Evolutionary conservation across 208 protist genomes (phyloP).

Genomic region (Herpetomonas tarakana): DNA sequence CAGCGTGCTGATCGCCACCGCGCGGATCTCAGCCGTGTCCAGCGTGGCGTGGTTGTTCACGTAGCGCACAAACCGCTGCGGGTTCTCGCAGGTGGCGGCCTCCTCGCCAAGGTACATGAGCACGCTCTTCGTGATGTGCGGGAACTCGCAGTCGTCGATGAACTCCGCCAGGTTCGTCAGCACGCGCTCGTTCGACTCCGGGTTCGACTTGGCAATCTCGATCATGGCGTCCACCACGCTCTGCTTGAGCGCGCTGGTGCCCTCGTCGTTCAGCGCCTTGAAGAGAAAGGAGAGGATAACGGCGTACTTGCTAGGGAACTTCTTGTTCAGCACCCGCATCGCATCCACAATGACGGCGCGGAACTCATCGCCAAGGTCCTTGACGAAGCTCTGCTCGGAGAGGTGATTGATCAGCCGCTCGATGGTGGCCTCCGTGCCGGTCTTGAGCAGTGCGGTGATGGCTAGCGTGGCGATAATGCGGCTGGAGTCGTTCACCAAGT

Average conservation of each 20-base stretch:
- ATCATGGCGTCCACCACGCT: slow-evolving; percentile 96
- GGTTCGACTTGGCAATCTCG: slow-evolving; percentile 87
- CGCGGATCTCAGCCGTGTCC: slow-evolving; percentile 92
- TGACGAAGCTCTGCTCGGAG: slow-evolving; percentile 80
- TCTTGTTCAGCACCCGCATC: slow-evolving; percentile 92
- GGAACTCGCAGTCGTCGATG: slow-evolving; percentile 99
- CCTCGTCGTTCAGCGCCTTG: slow-evolving; percentile 82
- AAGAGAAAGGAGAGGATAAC: slow-evolving; percentile 92
- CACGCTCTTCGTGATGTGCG: slow-evolving; percentile 93
- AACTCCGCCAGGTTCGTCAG: slow-evolving; percentile 97
- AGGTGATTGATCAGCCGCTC: slow-evolving; percentile 98
- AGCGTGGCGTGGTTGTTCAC: slow-evolving; percentile 98
- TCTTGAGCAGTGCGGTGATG: slow-evolving; percentile 98
- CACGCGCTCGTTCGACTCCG: slow-evolving; percentile 87
- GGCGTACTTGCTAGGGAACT: slow-evolving; percentile 94
- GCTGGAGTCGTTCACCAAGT: slow-evolving; percentile 94
- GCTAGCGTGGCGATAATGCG: slow-evolving; percentile 97
- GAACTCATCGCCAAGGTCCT: slow-evolving; percentile 97
- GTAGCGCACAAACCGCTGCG: slow-evolving; percentile 92
- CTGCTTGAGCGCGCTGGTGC: slow-evolving; percentile 94
- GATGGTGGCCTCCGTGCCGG: slow-evolving; percentile 93
- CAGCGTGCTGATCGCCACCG: slow-evolving; percentile 95
- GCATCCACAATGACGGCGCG: slow-evolving; percentile 97
- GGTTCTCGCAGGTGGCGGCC: slow-evolving; percentile 83
- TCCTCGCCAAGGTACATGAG: slow-evolving; percentile 96